These are phyloP conservation scores for Nothomitra cinnamomea DNA, from an alignment of 2,329 filamentous ascomycete species.

Conservation along the genomic window DNA sequence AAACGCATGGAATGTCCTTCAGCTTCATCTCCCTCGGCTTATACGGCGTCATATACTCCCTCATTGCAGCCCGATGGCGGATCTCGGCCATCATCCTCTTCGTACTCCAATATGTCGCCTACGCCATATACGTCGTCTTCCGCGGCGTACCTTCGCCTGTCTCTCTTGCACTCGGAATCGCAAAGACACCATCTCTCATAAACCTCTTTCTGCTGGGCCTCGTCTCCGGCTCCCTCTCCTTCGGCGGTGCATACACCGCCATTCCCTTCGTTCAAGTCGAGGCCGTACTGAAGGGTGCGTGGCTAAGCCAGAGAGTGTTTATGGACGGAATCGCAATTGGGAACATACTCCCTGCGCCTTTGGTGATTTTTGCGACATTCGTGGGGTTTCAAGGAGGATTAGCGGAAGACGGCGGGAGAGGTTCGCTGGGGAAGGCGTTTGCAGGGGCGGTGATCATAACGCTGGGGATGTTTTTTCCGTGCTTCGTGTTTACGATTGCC, in stretches of 20 bases:
- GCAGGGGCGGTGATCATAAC: slow-evolving; percentile 20
- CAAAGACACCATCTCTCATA: slow-evolving; percentile 15
- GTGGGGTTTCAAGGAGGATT: slow-evolving; percentile 20
- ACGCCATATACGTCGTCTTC: slow-evolving; percentile 18
- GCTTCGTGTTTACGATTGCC: slow-evolving; percentile 20
- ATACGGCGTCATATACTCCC: slow-evolving; percentile 15
- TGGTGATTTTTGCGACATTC: slow-evolving; percentile 21
- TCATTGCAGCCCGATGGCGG: slow-evolving; percentile 14
- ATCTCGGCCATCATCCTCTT: slow-evolving; percentile 14
- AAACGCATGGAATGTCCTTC: no score
- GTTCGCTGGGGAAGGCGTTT: slow-evolving; percentile 17
- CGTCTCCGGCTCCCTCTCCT: slow-evolving; percentile 19
- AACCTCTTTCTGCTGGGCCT: slow-evolving; percentile 20
- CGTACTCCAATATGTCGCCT: slow-evolving; percentile 17
- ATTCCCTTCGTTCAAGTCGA: slow-evolving; percentile 22
- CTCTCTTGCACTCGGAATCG: slow-evolving; percentile 18
- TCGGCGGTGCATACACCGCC: slow-evolving; percentile 21
- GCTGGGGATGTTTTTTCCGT: slow-evolving; percentile 21
- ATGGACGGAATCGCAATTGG: slow-evolving; percentile 22
- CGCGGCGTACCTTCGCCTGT: slow-evolving; percentile 19
- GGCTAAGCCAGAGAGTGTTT: slow-evolving; percentile 20
- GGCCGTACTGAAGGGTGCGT: slow-evolving; percentile 19
- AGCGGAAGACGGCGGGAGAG: slow-evolving; percentile 13
- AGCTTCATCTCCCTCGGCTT: slow-evolving; percentile 16
- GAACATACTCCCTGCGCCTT: slow-evolving; percentile 19